Evolutionary conservation across 768 basidiomycete genomes (phyloP).

Genomic region (Dendrothele bispora): DNA sequence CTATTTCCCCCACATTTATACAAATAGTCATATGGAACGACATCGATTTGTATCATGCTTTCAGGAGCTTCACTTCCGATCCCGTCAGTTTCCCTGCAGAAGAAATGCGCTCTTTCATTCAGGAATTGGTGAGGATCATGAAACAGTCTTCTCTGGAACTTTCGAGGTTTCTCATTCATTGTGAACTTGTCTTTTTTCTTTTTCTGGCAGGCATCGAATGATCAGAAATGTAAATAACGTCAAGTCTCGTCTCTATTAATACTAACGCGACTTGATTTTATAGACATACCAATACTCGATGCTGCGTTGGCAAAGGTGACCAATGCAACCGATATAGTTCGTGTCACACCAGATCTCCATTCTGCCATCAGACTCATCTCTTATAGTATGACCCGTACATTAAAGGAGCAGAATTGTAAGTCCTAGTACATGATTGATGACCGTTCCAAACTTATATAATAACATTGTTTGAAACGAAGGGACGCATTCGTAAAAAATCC

Average conservation of each 20-base stretch:
- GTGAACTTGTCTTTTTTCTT: too few relatives aligned
- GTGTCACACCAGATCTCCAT: too few relatives aligned
- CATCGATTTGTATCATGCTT: constrained; percentile 70
- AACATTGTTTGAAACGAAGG: too few relatives aligned
- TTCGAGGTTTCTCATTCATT: not conserved
- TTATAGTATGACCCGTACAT: constrained; percentile 67
- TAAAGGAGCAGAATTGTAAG: constrained; percentile 58
- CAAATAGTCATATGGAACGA: constrained; percentile 83
- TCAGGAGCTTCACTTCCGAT: constrained; percentile 69
- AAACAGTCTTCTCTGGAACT: not conserved
- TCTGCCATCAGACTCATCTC: not conserved
- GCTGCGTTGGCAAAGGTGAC: constrained; percentile 56
- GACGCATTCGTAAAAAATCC: constrained; percentile 75
- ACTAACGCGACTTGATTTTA: not conserved
- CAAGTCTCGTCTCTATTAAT: not conserved
- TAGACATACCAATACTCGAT: constrained; percentile 75
- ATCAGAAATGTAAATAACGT: constrained; percentile 45
- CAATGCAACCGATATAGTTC: constrained; percentile 62
- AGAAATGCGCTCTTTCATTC: constrained; percentile 53
- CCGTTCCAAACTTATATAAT: too few relatives aligned
- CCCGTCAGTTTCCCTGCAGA: constrained; percentile 60
- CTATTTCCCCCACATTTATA: too few relatives aligned
- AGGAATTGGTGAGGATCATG: constrained; percentile 46
- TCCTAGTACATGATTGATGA: too few relatives aligned
- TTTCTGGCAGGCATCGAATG: constrained; percentile 43